These are phyloP conservation scores for Pseudohyphozyma bogoriensis DNA, from an alignment of 768 basidiomycete genomes.

Conservation along the genomic window DNA sequence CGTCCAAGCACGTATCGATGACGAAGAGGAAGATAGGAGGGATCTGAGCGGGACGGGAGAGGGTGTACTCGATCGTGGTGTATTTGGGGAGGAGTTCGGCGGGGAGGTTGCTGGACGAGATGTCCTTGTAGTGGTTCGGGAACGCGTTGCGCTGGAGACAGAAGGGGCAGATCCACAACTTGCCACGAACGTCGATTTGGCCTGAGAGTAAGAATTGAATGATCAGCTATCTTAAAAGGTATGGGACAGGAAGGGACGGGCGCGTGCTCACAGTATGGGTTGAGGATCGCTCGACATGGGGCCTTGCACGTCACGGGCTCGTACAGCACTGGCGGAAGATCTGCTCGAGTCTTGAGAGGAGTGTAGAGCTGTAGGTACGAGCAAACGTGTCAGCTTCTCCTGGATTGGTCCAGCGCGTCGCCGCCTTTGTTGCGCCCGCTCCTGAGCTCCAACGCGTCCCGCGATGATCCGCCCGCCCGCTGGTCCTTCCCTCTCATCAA, in stretches of 20 bases:
- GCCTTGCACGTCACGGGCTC: constrained; percentile 98
- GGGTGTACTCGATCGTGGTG: constrained; percentile 99
- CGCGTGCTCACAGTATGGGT: constrained; percentile 61
- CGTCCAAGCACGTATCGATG: constrained; percentile 88
- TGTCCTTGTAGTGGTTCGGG: constrained; percentile 97
- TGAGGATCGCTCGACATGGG: constrained; percentile 91
- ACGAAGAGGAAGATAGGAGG: constrained; percentile 96
- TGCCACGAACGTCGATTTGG: constrained; percentile 96
- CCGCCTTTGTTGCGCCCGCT: no score
- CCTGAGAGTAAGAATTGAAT: no score
- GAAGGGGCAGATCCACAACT: constrained; percentile 99
- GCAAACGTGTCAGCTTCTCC: neutral
- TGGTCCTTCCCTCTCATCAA: no score
- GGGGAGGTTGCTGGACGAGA: constrained; percentile 90
- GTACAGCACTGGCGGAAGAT: constrained; percentile 89
- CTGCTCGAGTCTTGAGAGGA: constrained; percentile 84
- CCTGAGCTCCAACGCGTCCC: no score
- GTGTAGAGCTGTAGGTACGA: constrained; percentile 56
- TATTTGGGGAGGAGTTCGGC: constrained; percentile 94
- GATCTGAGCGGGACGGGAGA: constrained; percentile 75
- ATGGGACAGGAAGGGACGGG: no score
- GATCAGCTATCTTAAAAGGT: no score
- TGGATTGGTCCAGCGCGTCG: no score
- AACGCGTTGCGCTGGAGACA: constrained; percentile 94
- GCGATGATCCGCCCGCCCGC: no score